These are phyloP conservation scores for Ophiocordyceps camponoti-floridani DNA, from an alignment of 2,329 filamentous ascomycete species.

Conservation along the genomic window DNA sequence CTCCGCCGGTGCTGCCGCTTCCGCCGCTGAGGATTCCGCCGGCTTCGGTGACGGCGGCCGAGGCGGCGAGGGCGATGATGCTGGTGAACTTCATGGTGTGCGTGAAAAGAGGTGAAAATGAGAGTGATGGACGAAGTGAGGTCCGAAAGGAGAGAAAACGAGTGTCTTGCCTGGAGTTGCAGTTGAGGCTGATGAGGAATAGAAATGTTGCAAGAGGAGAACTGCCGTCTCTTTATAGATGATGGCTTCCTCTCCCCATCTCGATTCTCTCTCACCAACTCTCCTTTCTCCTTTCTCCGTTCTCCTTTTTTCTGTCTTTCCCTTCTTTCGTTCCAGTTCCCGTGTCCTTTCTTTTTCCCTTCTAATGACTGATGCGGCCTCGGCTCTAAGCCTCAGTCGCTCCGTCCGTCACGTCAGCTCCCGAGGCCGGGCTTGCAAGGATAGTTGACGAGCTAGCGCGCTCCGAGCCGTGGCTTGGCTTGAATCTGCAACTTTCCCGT, in stretches of 20 bases:
- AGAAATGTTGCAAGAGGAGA: neutral
- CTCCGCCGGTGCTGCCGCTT: neutral
- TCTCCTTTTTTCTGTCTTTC: neutral
- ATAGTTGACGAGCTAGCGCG: neutral
- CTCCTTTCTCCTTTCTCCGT: no score
- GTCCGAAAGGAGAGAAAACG: neutral
- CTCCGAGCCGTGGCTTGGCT: neutral
- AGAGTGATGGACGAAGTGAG: neutral
- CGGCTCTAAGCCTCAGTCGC: neutral
- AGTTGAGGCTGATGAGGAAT: neutral
- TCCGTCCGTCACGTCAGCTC: neutral
- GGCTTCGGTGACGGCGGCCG: neutral
- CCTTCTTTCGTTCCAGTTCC: neutral
- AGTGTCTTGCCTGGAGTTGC: neutral
- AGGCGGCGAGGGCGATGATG: neutral
- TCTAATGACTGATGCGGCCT: neutral
- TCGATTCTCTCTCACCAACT: no score
- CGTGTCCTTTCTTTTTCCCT: neutral
- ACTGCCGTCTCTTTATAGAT: neutral
- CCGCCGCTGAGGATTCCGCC: neutral
- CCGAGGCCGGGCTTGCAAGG: neutral
- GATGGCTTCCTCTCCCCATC: neutral
- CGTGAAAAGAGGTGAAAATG: neutral
- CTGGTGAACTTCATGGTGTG: neutral
- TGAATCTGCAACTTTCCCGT: neutral